Evolutionary conservation across 2,329 filamentous ascomycete genomes (phyloP), one percentile per base, ranked within the genome.

Genomic region (Colletotrichum nymphaeae): DNA sequence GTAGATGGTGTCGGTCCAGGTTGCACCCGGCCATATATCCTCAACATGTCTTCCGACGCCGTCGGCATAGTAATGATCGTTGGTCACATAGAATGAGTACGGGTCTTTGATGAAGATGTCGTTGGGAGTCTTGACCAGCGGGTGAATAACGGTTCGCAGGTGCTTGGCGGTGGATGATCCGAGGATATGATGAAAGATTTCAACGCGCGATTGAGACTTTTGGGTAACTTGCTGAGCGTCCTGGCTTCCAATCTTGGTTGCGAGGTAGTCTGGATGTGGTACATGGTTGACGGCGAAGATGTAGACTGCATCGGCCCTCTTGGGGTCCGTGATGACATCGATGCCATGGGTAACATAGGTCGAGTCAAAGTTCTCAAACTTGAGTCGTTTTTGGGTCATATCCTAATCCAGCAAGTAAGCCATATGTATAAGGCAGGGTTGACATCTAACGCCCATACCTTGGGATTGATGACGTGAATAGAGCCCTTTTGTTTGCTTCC

Each of bases 281-380:
- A 88, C 76, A 68, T 92, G 91, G 75, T 92, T 92, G 63, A 92
- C 79, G 0, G 88, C 90, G 67, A 89, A 89, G 58, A 92, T 88
- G 75, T 90, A 92, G 6, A 92, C 86, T 0, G 87, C 81, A 1
- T 82, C 77, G 11, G 78, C 78, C 3, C 73, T 73, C 2, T 84
- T 76, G 0, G 84, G 85, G 73, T 91, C 88, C 3, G 83, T 78
- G n/a, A 90, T 84, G 7, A 92, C 83, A 71, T 90, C 89, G 73
- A 92, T 89, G 1, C 90, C 90, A 74, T 92, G 90, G 0, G 90
- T 90, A 6, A 88, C 77, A 63, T 92, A 91, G 0, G 88, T 83
- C 0, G 84, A 84, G 1, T 85, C 72, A 74, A 91, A 92, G 66
- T 86, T 85, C 7, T 86, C 81, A 19, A 91, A 84, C 0, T 77